A percentile compares a stretch with the other conserved stretches of the same genome.
Evolutionary conservation across 2,329 filamentous ascomycete species (phyloP).

Genomic region (Tolypocladium amazonense): DNA sequence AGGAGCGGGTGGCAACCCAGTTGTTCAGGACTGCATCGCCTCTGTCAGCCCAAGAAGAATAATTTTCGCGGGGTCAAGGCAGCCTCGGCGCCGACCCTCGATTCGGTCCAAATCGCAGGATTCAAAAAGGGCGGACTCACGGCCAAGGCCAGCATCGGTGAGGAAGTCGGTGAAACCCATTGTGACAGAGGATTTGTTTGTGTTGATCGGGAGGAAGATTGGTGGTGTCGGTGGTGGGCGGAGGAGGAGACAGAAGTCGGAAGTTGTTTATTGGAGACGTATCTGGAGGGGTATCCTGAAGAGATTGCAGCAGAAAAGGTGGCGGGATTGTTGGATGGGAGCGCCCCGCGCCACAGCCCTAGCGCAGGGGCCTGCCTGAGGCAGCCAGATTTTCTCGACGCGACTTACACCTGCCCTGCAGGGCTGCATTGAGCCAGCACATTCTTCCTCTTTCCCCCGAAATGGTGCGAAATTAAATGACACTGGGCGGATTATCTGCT

Average conservation of each 20-base stretch:
- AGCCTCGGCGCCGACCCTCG: no score
- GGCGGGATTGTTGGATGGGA: not conserved
- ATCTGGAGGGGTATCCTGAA: slow-evolving; percentile 1
- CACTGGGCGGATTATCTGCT: not conserved
- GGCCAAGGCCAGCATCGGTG: slow-evolving; percentile 46
- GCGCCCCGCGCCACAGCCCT: slow-evolving; percentile 2
- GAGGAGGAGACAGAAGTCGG: not conserved
- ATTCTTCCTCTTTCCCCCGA: no score
- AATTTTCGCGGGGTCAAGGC: not conserved
- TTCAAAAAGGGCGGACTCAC: slow-evolving; percentile 7
- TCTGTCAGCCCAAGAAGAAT: not conserved
- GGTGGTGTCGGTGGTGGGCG: no score
- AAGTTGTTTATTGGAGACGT: not conserved
- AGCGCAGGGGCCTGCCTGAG: slow-evolving; percentile 3
- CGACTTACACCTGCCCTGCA: not conserved
- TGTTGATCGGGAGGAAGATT: not conserved
- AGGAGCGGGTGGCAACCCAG: slow-evolving; percentile 62
- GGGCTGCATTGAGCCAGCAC: not conserved
- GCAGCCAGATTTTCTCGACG: not conserved
- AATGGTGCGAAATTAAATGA: not conserved
- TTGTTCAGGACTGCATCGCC: slow-evolving; percentile 47
- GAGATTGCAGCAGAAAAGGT: slow-evolving; percentile 1
- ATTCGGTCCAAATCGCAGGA: not conserved
- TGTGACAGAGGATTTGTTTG: slow-evolving; percentile 15
- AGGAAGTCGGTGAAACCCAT: slow-evolving; percentile 61